Conservation (phyloP, 2,329 filamentous ascomycete genomes). For the Neocatenulostroma microsporum region DNA sequence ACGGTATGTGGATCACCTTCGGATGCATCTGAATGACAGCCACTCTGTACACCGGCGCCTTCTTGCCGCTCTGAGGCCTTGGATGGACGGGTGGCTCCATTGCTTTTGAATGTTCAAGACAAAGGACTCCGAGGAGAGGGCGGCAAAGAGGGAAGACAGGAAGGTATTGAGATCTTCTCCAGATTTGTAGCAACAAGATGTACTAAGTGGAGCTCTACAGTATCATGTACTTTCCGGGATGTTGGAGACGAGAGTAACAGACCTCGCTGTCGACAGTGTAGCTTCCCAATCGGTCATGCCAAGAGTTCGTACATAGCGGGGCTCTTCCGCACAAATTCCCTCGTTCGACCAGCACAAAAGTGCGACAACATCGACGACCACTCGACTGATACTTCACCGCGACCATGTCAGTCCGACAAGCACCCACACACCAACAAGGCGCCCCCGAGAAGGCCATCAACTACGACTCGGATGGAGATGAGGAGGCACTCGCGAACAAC, state of each 20-base stretch:
- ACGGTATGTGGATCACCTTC: slow-evolving; percentile 30
- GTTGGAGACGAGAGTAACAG: too few relatives aligned
- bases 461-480: slow-evolving; percentile 80
- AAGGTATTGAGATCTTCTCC: too few relatives aligned
- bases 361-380: not conserved
- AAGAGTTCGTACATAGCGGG: too few relatives aligned
- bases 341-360: too few relatives aligned
- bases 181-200: too few relatives aligned
- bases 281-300: too few relatives aligned
- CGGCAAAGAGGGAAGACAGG: not conserved
- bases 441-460: slow-evolving; percentile 26
- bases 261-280: too few relatives aligned
- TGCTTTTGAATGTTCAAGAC: slow-evolving; percentile 3
- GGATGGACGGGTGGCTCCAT: slow-evolving; percentile 7
- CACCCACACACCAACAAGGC: slow-evolving; percentile 35
- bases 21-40: slow-evolving; percentile 45
- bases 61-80: slow-evolving; percentile 14
- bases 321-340: too few relatives aligned
- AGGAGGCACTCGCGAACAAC: slow-evolving; percentile 91
- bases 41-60: slow-evolving; percentile 40
- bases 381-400: too few relatives aligned
- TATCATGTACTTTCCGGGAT: too few relatives aligned
- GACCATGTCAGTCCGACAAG: slow-evolving; percentile 33
- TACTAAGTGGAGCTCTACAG: too few relatives aligned
- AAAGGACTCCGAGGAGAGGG: not conserved